phyloP scores from a whole-genome alignment of 768 basidiomycete genomes.

The Phallus indusiatus region DNA sequence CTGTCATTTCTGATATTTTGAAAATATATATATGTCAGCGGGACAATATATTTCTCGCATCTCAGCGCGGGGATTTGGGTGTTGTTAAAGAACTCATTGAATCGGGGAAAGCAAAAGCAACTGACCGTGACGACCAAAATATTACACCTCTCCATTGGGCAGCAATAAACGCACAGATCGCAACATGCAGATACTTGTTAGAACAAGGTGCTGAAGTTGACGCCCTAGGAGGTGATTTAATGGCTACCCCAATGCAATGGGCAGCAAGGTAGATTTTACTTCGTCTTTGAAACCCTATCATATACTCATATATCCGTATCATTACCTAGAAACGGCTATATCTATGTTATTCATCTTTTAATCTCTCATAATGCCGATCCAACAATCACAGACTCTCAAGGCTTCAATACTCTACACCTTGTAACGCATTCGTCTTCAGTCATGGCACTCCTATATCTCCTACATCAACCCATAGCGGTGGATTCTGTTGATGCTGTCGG shows the following conservation, averaged over 20 bases:
- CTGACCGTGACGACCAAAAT: slow-evolving; percentile 81
- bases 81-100: slow-evolving; percentile 58
- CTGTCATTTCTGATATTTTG: not conserved
- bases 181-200: slow-evolving; percentile 76
- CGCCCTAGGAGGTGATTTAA: slow-evolving; percentile 85
- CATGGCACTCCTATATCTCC: slow-evolving; percentile 86
- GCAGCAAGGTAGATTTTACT: slow-evolving; percentile 50
- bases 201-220: slow-evolving; percentile 94
- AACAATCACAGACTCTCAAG: slow-evolving; percentile 82
- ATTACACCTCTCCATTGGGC: slow-evolving; percentile 98
- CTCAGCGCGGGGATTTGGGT: slow-evolving; percentile 76
- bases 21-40: not conserved
- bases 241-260: slow-evolving; percentile 96
- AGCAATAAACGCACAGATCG: slow-evolving; percentile 91
- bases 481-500: slow-evolving; percentile 78
- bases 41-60: slow-evolving; percentile 71
- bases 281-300: not conserved
- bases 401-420: slow-evolving; percentile 92
- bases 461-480: slow-evolving; percentile 89
- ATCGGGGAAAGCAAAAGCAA: slow-evolving; percentile 58
- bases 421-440: slow-evolving; percentile 91
- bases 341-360: slow-evolving; percentile 90
- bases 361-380: slow-evolving; percentile 89
- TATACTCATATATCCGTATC: not conserved
- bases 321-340: slow-evolving; percentile 68